phyloP scores from a whole-genome alignment of 805 yeast species.

The Cyberlindnera mrakii region DNA sequence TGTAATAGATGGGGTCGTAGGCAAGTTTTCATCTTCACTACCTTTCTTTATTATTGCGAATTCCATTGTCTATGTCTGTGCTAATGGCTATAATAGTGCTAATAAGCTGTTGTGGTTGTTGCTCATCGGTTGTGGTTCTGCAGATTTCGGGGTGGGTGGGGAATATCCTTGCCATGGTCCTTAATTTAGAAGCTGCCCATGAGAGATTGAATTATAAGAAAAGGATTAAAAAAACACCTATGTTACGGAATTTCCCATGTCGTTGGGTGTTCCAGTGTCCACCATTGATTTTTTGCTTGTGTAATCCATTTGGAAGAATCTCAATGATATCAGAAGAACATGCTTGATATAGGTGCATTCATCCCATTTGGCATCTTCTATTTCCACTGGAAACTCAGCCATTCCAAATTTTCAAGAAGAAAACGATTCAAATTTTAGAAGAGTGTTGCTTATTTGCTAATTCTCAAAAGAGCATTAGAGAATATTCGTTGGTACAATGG shows the following conservation, averaged over 20 bases:
- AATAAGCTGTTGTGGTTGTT: constrained; percentile 43
- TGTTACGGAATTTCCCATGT: constrained; percentile 6
- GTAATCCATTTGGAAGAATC: constrained; percentile 32
- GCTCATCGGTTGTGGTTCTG: constrained; percentile 52
- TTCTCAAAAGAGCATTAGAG: constrained; percentile 33
- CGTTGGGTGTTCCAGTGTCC: constrained; percentile 25
- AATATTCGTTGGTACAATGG: constrained; percentile 46
- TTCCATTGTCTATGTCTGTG: constrained; percentile 50
- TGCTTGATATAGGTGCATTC: constrained; percentile 44
- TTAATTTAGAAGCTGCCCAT: constrained; percentile 54
- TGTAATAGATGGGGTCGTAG: constrained; percentile 57
- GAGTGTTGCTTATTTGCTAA: constrained; percentile 7
- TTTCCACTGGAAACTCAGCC: constrained; percentile 22
- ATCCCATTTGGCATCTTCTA: constrained; percentile 17
- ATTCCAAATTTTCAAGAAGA: constrained; percentile 37
- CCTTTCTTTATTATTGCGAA: constrained; percentile 53
- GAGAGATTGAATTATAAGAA: constrained; percentile 31
- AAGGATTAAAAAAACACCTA: constrained; percentile 36
- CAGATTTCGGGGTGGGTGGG: constrained; percentile 62
- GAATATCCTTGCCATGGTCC: constrained; percentile 64
- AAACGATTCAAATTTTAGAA: constrained; percentile 34
- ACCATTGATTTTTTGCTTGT: constrained; percentile 39
- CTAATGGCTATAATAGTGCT: constrained; percentile 43
- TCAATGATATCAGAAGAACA: constrained; percentile 40
- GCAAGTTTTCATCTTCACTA: constrained; percentile 54